These are phyloP conservation scores for Thielaviopsis punctulata DNA, from an alignment of 2,329 filamentous ascomycete species.

Conservation along the genomic window DNA sequence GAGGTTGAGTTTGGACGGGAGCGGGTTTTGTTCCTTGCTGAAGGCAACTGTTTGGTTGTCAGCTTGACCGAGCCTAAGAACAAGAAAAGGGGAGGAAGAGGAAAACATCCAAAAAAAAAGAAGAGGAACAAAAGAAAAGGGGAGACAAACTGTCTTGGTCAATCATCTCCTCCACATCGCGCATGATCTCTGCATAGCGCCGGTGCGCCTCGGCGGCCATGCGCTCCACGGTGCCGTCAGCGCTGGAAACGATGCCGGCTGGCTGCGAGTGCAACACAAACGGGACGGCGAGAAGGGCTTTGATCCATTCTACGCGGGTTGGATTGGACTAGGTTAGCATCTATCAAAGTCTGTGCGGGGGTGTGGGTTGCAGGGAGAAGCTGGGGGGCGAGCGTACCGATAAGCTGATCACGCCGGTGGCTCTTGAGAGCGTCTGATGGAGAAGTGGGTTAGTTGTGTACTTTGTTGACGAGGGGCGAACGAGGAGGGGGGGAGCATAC, in stretches of 20 bases:
- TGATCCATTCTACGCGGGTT: constrained; percentile 71
- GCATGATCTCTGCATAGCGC: constrained; percentile 88
- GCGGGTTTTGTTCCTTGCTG: constrained; percentile 43
- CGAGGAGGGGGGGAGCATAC: constrained; percentile 27
- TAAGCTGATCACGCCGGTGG: constrained; percentile 79
- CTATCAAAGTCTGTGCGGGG: not conserved
- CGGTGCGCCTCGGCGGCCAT: constrained; percentile 70
- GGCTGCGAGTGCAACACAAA: constrained; percentile 95
- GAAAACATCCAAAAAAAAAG: constrained; percentile 3
- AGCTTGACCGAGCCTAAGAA: not conserved
- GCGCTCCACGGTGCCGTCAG: constrained; percentile 44
- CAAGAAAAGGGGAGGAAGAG: not conserved
- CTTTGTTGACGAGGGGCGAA: constrained; percentile 1
- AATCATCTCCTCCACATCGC: constrained; percentile 80
- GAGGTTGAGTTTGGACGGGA: constrained; percentile 79
- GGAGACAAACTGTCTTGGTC: constrained; percentile 64
- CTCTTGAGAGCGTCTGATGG: constrained; percentile 50
- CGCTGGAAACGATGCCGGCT: constrained; percentile 62
- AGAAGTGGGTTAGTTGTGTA: constrained; percentile 6
- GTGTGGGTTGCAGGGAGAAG: not conserved
- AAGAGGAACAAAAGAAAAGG: not conserved
- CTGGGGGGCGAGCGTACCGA: constrained; percentile 31
- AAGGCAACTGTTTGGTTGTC: constrained; percentile 40
- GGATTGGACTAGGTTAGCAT: constrained; percentile 5
- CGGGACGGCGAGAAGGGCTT: constrained; percentile 80